A percentile compares a stretch with the other conserved stretches of the same genome.
Evolutionary conservation across 176 grass and related monocot genomes (phyloP).

Genomic region (Saccharum spontaneum): DNA sequence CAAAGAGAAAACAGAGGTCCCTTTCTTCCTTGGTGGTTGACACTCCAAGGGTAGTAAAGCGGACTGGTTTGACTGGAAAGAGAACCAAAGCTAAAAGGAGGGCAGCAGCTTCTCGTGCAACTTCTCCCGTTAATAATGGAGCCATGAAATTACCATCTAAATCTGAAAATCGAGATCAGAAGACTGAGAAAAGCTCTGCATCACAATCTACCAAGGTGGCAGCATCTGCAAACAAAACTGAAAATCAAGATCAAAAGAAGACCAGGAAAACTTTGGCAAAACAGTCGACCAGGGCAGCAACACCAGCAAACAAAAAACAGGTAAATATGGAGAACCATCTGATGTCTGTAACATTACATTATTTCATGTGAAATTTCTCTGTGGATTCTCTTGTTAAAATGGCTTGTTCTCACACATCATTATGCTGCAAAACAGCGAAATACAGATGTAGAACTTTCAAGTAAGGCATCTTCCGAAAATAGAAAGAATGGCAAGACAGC

Average conservation of each 20-base stretch:
- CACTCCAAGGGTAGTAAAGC: constrained; percentile 55
- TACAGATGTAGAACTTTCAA: constrained; percentile 43
- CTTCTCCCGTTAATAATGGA: constrained; percentile 31
- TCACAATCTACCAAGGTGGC: constrained; percentile 43
- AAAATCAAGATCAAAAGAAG: constrained; percentile 35
- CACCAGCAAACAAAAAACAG: constrained; percentile 57
- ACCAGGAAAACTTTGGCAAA: constrained; percentile 33
- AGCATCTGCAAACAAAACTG: constrained; percentile 46
- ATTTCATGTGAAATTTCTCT: constrained; percentile 29
- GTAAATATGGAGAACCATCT: constrained; percentile 40
- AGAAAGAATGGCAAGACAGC: constrained; percentile 46
- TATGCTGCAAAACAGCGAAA: constrained; percentile 55
- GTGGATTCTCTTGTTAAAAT: constrained; percentile 20
- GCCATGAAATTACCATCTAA: constrained; percentile 41
- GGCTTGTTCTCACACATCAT: constrained; percentile 31
- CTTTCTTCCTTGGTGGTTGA: constrained; percentile 89
- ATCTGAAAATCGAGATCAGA: constrained; percentile 52
- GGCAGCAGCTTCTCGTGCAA: constrained; percentile 15
- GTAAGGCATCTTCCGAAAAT: constrained; percentile 44
- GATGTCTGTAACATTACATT: neutral
- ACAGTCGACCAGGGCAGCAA: constrained; percentile 39
- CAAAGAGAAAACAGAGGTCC: constrained; percentile 83
- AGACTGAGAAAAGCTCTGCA: constrained; percentile 37
- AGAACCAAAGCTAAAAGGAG: constrained; percentile 71
- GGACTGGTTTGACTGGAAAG: constrained; percentile 59